These are phyloP conservation scores for Cladophialophora carrionii DNA, from an alignment of 2,329 filamentous ascomycete species.

Conservation along the genomic window DNA sequence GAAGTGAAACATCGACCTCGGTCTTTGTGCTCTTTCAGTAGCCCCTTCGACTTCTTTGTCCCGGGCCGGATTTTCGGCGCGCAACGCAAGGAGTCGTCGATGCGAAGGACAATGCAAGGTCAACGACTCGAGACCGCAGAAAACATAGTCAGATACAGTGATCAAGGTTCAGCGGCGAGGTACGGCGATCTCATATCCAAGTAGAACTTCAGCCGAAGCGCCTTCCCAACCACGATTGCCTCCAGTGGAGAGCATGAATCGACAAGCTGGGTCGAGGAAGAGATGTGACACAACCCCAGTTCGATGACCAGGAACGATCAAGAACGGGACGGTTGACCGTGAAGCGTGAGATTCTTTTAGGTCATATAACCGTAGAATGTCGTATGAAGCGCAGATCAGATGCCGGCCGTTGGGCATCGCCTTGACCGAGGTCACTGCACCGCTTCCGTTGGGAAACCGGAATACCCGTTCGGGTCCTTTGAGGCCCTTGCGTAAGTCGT, in stretches of 20 bases:
- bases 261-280: slow-evolving; percentile 83
- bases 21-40: neutral
- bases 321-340: slow-evolving; percentile 83
- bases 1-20: neutral
- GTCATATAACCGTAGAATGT: slow-evolving; percentile 92
- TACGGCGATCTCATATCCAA: slow-evolving; percentile 86
- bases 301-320: slow-evolving; percentile 90
- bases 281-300: slow-evolving; percentile 86
- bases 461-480: slow-evolving; percentile 77
- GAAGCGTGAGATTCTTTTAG: slow-evolving; percentile 67
- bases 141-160: neutral
- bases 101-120: neutral
- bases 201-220: slow-evolving; percentile 80
- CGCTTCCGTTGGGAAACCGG: slow-evolving; percentile 86
- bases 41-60: neutral
- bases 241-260: slow-evolving; percentile 88
- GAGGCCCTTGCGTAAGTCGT: slow-evolving; percentile 77
- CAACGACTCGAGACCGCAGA: neutral
- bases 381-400: slow-evolving; percentile 82
- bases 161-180: slow-evolving; percentile 32
- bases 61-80: neutral
- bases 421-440: slow-evolving; percentile 82
- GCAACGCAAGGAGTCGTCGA: neutral
- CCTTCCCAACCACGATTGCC: slow-evolving; percentile 97
- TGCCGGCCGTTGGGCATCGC: slow-evolving; percentile 93